Conservation (phyloP, 228 moss, liverwort and hornwort genomes). For the Sphagnum fallax region DNA sequence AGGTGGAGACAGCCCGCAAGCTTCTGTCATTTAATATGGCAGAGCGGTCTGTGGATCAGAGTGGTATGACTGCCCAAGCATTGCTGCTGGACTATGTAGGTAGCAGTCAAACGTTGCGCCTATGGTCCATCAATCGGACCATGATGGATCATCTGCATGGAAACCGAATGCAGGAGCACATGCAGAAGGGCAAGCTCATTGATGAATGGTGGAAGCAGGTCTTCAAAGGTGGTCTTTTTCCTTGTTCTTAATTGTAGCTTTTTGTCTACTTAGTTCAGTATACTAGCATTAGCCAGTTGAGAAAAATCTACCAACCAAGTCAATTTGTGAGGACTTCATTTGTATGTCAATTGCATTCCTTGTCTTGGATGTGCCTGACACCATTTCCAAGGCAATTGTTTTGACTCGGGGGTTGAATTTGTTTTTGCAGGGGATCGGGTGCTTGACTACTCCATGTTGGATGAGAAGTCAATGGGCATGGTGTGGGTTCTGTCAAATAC, state of each 20-base stretch:
- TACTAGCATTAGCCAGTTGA: too few species aligned
- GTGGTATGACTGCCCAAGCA: constrained; percentile 68
- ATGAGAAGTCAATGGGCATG: constrained; percentile 99
- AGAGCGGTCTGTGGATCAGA: constrained; percentile 85
- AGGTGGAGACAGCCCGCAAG: constrained; percentile 95
- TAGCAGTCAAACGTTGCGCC: constrained; percentile 82
- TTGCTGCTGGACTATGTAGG: constrained; percentile 94
- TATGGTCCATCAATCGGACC: constrained; percentile 90
- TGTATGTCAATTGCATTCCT: too few species aligned
- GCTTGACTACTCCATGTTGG: constrained; percentile 82
- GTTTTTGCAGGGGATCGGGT: constrained; percentile 73
- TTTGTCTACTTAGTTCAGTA: too few species aligned
- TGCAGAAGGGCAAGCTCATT: constrained; percentile 86
- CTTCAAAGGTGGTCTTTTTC: constrained; percentile 41
- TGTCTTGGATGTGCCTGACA: too few species aligned
- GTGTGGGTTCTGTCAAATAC: constrained; percentile 99
- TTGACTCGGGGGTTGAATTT: background rate
- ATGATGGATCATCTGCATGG: constrained; percentile 97
- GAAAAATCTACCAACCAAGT: too few species aligned
- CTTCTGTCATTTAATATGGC: constrained; percentile 94
- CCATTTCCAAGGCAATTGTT: too few species aligned
- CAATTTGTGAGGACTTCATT: too few species aligned
- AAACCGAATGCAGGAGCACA: constrained; percentile 88
- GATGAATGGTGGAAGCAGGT: constrained; percentile 99
- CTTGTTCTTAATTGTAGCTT: too few species aligned